Percentiles rank a stretch among this genome's conserved stretches.
These are phyloP conservation scores for Colletotrichum tropicicola DNA, from an alignment of 2,329 filamentous ascomycete genomes.

Conservation along the genomic window DNA sequence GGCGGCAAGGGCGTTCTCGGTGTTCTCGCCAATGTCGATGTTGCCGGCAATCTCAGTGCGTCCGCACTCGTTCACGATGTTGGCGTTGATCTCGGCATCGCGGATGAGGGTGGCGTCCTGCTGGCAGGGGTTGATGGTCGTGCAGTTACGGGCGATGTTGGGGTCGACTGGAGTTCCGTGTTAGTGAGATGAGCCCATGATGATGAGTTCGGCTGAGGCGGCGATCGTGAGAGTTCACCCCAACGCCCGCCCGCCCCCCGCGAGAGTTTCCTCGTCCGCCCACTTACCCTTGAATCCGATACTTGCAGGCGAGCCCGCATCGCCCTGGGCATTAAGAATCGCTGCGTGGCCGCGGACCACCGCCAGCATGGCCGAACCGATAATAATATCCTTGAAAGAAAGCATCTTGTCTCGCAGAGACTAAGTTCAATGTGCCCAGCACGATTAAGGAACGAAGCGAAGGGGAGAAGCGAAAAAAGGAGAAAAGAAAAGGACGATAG, in stretches of 20 bases:
- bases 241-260: too few species aligned
- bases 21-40: slow-evolving; percentile 68
- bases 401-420: slow-evolving; percentile 43
- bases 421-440: slow-evolving; percentile 31
- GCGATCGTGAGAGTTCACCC: neutral
- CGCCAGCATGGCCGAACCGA: slow-evolving; percentile 43
- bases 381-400: slow-evolving; percentile 43
- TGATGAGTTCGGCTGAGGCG: slow-evolving; percentile 2
- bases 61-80: slow-evolving; percentile 68
- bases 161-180: slow-evolving; percentile 53
- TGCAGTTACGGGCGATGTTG: slow-evolving; percentile 69
- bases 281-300: slow-evolving; percentile 57
- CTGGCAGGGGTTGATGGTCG: slow-evolving; percentile 71
- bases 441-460: slow-evolving; percentile 37
- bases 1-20: slow-evolving; percentile 58
- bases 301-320: slow-evolving; percentile 53
- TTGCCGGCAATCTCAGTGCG: slow-evolving; percentile 68
- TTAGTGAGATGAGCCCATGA: slow-evolving; percentile 3
- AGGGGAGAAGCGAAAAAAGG: slow-evolving; percentile 35
- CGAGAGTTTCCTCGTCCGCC: neutral
- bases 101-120: slow-evolving; percentile 72
- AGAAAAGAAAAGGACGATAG: slow-evolving; percentile 33
- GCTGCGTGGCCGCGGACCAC: slow-evolving; percentile 54
- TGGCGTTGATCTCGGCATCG: slow-evolving; percentile 60
- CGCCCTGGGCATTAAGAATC: slow-evolving; percentile 56